Conservation (phyloP, 805 yeast species). For the Monosporozyma unispora region DNA sequence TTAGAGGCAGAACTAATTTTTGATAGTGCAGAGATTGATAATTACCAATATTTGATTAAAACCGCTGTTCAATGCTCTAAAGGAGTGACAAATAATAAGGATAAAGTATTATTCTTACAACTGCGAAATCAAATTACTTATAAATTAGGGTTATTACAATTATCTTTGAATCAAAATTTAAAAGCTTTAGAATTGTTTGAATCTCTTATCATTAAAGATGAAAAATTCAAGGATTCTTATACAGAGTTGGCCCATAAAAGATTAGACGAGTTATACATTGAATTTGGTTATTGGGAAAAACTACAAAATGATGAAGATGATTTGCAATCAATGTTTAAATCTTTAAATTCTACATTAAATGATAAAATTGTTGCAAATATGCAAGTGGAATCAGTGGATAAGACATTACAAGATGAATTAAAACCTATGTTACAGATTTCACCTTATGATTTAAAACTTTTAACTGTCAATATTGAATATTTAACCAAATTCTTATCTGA, state of each 20-base stretch:
- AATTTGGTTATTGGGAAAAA: slow-evolving; percentile 42
- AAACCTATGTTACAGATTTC: slow-evolving; percentile 33
- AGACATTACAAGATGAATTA: slow-evolving; percentile 23
- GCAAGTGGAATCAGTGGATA: slow-evolving; percentile 11
- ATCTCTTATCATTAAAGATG: slow-evolving; percentile 33
- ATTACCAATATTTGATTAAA: neutral
- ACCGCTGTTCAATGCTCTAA: neutral
- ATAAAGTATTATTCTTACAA: neutral
- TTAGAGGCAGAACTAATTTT: neutral
- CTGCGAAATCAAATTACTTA: slow-evolving; percentile 35
- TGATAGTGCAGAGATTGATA: neutral
- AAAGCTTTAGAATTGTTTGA: slow-evolving; percentile 47
- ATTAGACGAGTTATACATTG: slow-evolving; percentile 40
- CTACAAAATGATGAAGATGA: slow-evolving; percentile 17
- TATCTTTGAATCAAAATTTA: slow-evolving; percentile 45
- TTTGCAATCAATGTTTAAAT: slow-evolving; percentile 9
- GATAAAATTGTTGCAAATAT: slow-evolving; percentile 5
- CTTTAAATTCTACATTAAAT: slow-evolving; percentile 11
- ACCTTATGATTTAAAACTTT: slow-evolving; percentile 35
- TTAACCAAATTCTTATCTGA: slow-evolving; percentile 16
- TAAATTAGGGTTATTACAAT: slow-evolving; percentile 53
- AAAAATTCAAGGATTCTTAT: slow-evolving; percentile 10
- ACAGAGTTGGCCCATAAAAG: slow-evolving; percentile 42
- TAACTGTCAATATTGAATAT: slow-evolving; percentile 18
- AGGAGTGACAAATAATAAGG: neutral